A percentile compares a stretch with the other conserved stretches of the same genome.
These are phyloP conservation scores for Neoboletus brunneissimus DNA, from an alignment of 768 basidiomycete genomes.

Conservation along the genomic window DNA sequence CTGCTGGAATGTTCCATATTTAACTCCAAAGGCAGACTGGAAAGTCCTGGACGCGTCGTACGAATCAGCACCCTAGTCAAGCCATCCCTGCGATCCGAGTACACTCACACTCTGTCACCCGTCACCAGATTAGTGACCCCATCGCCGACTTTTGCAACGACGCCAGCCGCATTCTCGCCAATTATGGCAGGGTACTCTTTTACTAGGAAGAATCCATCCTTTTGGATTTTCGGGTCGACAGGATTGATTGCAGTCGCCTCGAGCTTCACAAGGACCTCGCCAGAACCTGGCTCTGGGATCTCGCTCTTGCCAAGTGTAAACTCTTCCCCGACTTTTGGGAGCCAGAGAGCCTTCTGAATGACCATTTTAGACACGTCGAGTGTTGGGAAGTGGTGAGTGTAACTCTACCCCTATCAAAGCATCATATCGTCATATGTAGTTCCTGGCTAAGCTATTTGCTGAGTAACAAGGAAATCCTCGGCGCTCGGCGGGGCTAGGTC, in stretches of 20 bases:
- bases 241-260: constrained; percentile 45
- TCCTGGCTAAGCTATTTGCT: not conserved
- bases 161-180: constrained; percentile 39
- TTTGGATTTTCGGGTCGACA: constrained; percentile 30
- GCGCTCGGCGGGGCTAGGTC: not conserved
- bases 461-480: not conserved
- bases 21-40: not conserved
- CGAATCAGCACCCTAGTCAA: not conserved
- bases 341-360: constrained; percentile 19
- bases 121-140: constrained; percentile 31
- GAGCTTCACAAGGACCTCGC: constrained; percentile 43
- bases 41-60: not conserved
- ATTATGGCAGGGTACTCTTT: constrained; percentile 36
- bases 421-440: not conserved
- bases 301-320: constrained; percentile 9
- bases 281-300: constrained; percentile 37
- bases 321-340: constrained; percentile 8
- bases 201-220: constrained; percentile 14
- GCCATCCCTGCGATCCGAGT: not conserved
- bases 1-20: constrained; percentile 21
- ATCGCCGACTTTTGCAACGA: constrained; percentile 36
- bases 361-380: not conserved
- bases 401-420: not conserved
- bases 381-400: not conserved
- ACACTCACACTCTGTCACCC: constrained; percentile 38